Evolutionary conservation across 2,329 filamentous ascomycete species (phyloP).

Genomic region (Aspergillus spinulosporus): DNA sequence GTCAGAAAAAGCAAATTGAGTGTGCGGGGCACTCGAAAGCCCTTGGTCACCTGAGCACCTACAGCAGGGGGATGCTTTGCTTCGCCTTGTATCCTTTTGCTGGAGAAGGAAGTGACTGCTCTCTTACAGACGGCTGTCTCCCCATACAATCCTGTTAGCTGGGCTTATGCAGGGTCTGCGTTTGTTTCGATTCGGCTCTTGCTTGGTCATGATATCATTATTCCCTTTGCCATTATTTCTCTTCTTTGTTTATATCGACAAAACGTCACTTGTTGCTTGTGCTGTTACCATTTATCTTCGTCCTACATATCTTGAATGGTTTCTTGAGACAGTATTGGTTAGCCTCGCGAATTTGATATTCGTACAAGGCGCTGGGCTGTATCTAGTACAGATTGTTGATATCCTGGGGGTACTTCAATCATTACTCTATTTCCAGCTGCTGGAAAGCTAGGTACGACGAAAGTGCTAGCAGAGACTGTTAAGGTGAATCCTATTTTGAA

Average conservation of each 20-base stretch:
- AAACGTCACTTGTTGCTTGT: slow-evolving; percentile 12
- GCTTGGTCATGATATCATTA: slow-evolving; percentile 4
- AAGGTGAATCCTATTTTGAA: too few species aligned
- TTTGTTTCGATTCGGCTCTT: slow-evolving; percentile 1
- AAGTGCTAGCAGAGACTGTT: not conserved
- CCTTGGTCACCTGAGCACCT: slow-evolving; percentile 7
- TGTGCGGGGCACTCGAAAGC: slow-evolving; percentile 8
- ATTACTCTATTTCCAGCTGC: too few species aligned
- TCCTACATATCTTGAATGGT: not conserved
- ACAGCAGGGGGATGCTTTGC: slow-evolving; percentile 2
- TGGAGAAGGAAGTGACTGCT: not conserved
- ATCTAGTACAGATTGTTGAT: not conserved
- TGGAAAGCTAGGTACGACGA: too few species aligned
- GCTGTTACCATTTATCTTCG: not conserved
- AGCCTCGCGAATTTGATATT: not conserved
- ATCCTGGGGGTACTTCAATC: not conserved
- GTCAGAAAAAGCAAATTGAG: slow-evolving; percentile 10
- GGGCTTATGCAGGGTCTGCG: not conserved
- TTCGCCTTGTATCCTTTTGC: not conserved
- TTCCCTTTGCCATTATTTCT: slow-evolving; percentile 6
- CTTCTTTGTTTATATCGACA: slow-evolving; percentile 21
- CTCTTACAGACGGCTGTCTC: not conserved
- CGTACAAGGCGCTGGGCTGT: not conserved
- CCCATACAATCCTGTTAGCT: slow-evolving; percentile 3
- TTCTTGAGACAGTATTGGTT: not conserved